Base-by-base conservation (phyloP, 495 filamentous ascomycete genomes). In the Daldinia grandis region DNA sequence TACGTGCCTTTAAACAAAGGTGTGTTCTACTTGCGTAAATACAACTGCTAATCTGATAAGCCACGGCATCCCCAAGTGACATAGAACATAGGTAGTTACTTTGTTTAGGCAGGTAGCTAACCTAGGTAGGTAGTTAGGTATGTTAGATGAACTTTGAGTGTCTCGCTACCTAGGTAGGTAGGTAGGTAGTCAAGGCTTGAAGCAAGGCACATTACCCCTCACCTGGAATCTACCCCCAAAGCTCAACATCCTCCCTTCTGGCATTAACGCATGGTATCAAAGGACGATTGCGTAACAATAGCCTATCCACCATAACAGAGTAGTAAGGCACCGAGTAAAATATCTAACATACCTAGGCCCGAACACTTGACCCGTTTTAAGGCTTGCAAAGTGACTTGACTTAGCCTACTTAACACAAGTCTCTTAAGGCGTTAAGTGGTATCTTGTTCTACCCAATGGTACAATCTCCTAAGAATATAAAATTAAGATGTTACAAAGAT, bases 201-300 rank as follows among this genome's bases (percentile, higher is more conserved):
- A 47, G 33, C 33, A 14, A 35, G 33, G 12, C 12, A 35, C 21
- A 24, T 57, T 57, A 57, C 54, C 54, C 54, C 54, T 57, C 54
- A 37, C 24, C 25, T 37, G 9, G n/a, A 10, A 19, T 9, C 0
- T 21, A 24, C 19, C 25, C 8, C 50, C 8, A 37, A 1, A 30
- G 17, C 17, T 28, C 47, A 44, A 44, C 40, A 17, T 27, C 47
- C 19, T 7, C 47, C 5, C 14, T 21, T 27, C 25, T 51, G n/a
- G 3, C 12, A 28, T 17, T 44, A 19, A 21, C 10, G 40, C 40
- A 53, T 5, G 30, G 21, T n/a, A 47, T 53, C 27, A n/a, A 17
- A 35, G 17, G 17, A 57, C 19, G n/a, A 35, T 10, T 8, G 17
- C 53, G 17, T 5, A 12, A 28, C 31, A 57, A 37, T 57, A 57